Base-by-base conservation (phyloP, 495 filamentous ascomycete genomes). In the Jackrogersella multiformis region DNA sequence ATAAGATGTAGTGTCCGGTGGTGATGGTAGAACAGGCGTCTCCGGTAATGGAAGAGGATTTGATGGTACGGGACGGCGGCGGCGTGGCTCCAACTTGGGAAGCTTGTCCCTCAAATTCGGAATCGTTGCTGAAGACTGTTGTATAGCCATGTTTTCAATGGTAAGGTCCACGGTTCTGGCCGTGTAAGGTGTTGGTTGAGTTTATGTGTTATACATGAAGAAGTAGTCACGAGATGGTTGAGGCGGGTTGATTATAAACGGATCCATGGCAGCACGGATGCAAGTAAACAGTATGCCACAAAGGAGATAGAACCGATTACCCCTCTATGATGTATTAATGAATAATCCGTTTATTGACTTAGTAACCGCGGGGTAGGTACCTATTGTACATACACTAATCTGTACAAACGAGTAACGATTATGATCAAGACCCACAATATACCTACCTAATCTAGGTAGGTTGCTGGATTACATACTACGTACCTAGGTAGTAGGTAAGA, bases 11-110 rank as follows among this genome's bases (percentile, higher is more conserved):
- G 86, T 78, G 61, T 90, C 83, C 41, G 90, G 91, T 18, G 89
- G 89, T 18, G 88, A 78, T 26, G 93, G 86, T 3, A 96, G 83
- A 66, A 80, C 74, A 24, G 91, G 91, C 23, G 92, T 93, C 69
- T 82, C 82, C 54, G 92, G 93, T 18, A 87, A 77, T 36, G 90
- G 86, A n/a, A 85, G 81, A 69, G 85, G 84, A 61, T 88, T 86
- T 38, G 80, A 71, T 24, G 81, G 74, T 32, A 82, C 77, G n/a
- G 80, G 73, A 34, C 82, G 82, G 66, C 84, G 83, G 54, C 82
- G 80, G 51, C 87, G 87, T 23, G 90, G 86, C 57, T 88, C 84
- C 2, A 93, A 80, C 62, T 88, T 88, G n/a, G 89, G 88, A 20
- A 92, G 82, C 54, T 83, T 87, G 61, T 87, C 80, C 46, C 82